phyloP scores from a whole-genome alignment of 2,329 filamentous ascomycete species.

The Leptodontidium sp. region DNA sequence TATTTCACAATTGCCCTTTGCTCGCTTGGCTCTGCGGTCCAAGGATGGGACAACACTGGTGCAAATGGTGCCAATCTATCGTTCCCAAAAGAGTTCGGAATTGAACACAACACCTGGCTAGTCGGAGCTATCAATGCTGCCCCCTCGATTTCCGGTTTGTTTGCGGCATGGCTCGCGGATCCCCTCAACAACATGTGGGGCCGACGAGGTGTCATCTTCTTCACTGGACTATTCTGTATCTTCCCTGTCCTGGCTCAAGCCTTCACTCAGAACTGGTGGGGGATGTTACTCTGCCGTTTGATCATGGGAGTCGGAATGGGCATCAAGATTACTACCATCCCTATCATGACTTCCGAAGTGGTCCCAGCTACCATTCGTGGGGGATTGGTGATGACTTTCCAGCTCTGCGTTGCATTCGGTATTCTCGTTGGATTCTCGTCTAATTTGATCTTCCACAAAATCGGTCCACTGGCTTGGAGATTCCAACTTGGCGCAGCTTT shows the following conservation, averaged over 20 bases:
- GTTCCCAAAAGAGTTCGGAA: conserved; percentile 55
- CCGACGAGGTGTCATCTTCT: conserved; percentile 70
- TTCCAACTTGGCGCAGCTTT: conserved; percentile 71
- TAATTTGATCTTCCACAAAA: conserved; percentile 64
- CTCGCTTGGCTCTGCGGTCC: conserved; percentile 73
- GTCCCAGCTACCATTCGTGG: conserved; percentile 61
- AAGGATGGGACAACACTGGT: conserved; percentile 57
- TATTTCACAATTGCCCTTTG: conserved; percentile 72
- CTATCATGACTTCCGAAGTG: conserved; percentile 63
- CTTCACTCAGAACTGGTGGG: conserved; percentile 63
- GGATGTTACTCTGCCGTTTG: conserved; percentile 63
- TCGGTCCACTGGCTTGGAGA: conserved; percentile 66
- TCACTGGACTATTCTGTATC: conserved; percentile 68
- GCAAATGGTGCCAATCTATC: conserved; percentile 58
- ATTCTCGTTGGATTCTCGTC: conserved; percentile 63
- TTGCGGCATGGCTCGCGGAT: conserved; percentile 68
- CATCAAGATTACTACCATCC: conserved; percentile 58
- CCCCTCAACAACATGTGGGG: conserved; percentile 66
- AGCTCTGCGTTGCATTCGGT: conserved; percentile 63
- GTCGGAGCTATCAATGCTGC: conserved; percentile 65
- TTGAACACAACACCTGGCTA: conserved; percentile 60
- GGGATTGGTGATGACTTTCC: conserved; percentile 63
- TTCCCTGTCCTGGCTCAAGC: conserved; percentile 68
- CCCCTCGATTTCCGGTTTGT: conserved; percentile 55
- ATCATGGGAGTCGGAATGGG: conserved; percentile 70